These are phyloP conservation scores for Aspergillus terreus DNA, from an alignment of 2,329 filamentous ascomycete genomes.

Conservation along the genomic window DNA sequence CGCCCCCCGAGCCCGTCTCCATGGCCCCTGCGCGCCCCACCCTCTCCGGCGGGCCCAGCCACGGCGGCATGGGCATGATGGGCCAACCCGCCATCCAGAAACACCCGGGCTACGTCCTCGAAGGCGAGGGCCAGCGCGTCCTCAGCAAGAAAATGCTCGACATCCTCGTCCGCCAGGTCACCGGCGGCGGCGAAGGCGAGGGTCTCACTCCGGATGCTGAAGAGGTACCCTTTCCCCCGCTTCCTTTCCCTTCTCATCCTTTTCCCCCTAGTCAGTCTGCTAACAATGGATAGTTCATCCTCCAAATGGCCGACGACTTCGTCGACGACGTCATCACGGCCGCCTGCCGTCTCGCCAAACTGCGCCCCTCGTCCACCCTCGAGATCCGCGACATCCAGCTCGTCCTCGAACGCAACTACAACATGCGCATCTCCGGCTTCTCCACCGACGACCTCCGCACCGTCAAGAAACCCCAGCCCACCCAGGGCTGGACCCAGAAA, in stretches of 20 bases:
- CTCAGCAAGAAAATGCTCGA: constrained; percentile 98
- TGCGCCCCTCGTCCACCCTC: constrained; percentile 83
- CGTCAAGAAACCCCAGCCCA: constrained; percentile 87
- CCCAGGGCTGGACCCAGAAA: constrained; percentile 87
- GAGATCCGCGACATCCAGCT: constrained; percentile 86
- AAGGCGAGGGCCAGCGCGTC: constrained; percentile 87
- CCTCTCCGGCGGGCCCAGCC: constrained; percentile 69
- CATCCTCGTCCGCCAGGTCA: constrained; percentile 90
- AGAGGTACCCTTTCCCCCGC: constrained; percentile 61
- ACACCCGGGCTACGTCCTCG: constrained; percentile 77
- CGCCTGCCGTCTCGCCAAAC: constrained; percentile 88
- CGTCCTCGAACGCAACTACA: constrained; percentile 78
- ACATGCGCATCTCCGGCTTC: constrained; percentile 90
- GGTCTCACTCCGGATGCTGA: constrained; percentile 87
- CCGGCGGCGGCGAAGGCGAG: constrained; percentile 72
- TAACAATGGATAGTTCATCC: constrained; percentile 61
- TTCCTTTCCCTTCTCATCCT: constrained; percentile 2
- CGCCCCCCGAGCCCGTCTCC: constrained; percentile 68
- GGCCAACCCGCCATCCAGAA: constrained; percentile 81
- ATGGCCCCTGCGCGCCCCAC: constrained; percentile 77
- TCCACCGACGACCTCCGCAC: constrained; percentile 91
- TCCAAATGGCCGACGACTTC: constrained; percentile 88
- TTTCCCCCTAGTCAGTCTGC: not conserved
- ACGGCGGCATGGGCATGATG: constrained; percentile 75
- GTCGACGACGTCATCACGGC: constrained; percentile 84